Evolutionary conservation across 2,329 filamentous ascomycete species (phyloP).

Genomic region (Trichothecium sympodiale): DNA sequence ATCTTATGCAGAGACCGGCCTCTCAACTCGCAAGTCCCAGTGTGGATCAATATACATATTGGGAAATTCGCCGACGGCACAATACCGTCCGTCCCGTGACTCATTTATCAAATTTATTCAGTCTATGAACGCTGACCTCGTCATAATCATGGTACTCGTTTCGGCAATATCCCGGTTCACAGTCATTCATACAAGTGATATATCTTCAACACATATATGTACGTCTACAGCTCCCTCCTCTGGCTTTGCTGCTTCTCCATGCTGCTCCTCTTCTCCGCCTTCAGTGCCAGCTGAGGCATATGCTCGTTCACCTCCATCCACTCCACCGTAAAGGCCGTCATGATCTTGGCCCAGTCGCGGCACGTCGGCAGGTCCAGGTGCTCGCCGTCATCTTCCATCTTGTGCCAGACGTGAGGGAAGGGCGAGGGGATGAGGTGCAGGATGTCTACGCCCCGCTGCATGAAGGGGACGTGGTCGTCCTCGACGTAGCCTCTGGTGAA

Average conservation of each 20-base stretch:
- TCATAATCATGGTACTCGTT: too few species aligned
- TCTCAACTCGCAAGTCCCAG: too few species aligned
- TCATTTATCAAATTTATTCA: too few species aligned
- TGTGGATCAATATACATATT: too few species aligned
- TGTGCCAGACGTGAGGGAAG: conserved; percentile 84
- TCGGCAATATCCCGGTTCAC: too few species aligned
- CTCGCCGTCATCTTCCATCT: conserved; percentile 67
- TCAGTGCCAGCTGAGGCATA: conserved; percentile 17
- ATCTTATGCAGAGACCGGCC: too few species aligned
- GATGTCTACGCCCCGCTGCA: conserved; percentile 74
- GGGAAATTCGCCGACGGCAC: too few species aligned
- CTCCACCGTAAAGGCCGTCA: conserved; percentile 76
- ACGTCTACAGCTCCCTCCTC: conserved; percentile 19
- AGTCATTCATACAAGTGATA: too few species aligned
- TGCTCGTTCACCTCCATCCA: conserved; percentile 67
- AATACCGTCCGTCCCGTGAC: too few species aligned
- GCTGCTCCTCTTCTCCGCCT: conserved; percentile 15
- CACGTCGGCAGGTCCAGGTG: conserved; percentile 73
- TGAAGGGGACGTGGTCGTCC: conserved; percentile 90
- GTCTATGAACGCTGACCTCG: too few species aligned
- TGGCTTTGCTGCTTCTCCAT: conserved; percentile 13
- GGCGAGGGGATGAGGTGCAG: conserved; percentile 79
- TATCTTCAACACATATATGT: too few species aligned
- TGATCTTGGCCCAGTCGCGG: conserved; percentile 77
- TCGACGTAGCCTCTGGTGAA: conserved; percentile 47